Evolutionary conservation across 23 red algal genomes (phyloP), one percentile per base, ranked within the genome.

Genomic region (Pyropia haitanensis): DNA sequence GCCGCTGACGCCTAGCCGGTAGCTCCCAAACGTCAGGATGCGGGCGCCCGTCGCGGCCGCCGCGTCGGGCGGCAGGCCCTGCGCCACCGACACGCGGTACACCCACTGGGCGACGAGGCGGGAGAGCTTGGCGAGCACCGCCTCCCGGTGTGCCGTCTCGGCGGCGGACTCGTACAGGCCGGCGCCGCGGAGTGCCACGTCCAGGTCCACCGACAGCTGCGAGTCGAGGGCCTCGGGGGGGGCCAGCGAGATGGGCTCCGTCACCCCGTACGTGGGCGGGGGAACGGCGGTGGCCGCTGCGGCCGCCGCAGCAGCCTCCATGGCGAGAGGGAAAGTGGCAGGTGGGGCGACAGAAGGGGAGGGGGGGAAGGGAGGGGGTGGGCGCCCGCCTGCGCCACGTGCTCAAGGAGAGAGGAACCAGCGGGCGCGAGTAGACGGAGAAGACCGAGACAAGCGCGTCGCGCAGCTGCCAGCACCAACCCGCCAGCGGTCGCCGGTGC

Each of bases 21-120:
- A 98, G 21, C 86, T 91, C 28, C 94, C 94, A 63, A 98, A 98
- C 15, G 94, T 91, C 26, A 88, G 88, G 55, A 98, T 88, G 33
- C 83, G 71, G 10, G 79, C 85, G 46, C 88, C 94, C 57, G 71
- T 84, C 58, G 86, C 74, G 51, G 70, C 70, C 8, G 80, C 94
- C 19, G 87, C 81, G 52, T 82, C 79, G 59, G 91, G 80, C 1
- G 84, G 66, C 81, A 98, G 80, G 10, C 94, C 84, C 30, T 89
- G 94, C 19, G 74, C 61, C 51, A 86, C 20, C 50, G 82, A 75
- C 17, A 98, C 94, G 13, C 85, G 73, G 14, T 64, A 62, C 46
- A 89, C 94, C 94, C 94, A 98, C 22, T 68, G 69, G 27, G 71
- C 60, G 30, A 88, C 83, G 49, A 98, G 53, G 24, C 66, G 59